phyloP scores from a whole-genome alignment of 257 asterid genomes.

The Gynochthodes officinalis region DNA sequence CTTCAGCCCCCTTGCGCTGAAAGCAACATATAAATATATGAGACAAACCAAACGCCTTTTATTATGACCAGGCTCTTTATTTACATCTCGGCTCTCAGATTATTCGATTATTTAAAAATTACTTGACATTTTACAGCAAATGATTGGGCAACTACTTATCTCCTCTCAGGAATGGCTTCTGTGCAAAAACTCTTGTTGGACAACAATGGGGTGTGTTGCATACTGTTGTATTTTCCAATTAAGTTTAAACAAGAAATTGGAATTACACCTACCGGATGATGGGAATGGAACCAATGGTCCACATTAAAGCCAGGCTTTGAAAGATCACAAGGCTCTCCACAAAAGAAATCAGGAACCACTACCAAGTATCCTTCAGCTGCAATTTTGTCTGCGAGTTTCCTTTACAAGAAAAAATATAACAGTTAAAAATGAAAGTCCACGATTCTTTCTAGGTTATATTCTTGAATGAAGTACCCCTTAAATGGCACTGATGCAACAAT shows the following conservation, averaged over 20 bases:
- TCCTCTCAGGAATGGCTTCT: background rate
- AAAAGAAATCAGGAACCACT: conserved; percentile 67
- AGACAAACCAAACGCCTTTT: background rate
- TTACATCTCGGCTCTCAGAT: background rate
- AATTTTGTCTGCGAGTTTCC: conserved; percentile 65
- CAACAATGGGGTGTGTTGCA: background rate
- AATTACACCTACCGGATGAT: conserved; percentile 40
- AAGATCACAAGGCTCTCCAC: conserved; percentile 50
- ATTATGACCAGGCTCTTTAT: background rate
- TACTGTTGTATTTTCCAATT: background rate
- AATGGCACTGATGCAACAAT: background rate
- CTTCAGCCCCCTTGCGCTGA: conserved; percentile 56
- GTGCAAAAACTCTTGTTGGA: background rate
- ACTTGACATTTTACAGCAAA: background rate
- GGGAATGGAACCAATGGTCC: conserved; percentile 40
- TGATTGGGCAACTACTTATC: no score
- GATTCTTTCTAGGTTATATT: background rate
- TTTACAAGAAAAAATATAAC: conserved; percentile 15
- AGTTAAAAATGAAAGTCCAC: background rate
- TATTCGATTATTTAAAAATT: background rate
- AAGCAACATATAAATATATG: background rate
- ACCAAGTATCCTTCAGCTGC: conserved; percentile 56
- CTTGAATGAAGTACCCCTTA: background rate
- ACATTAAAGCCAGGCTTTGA: conserved; percentile 10
- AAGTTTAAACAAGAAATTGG: background rate